Conservation (phyloP, 2,329 filamentous ascomycete species). For the Zymoseptoria brevis region DNA sequence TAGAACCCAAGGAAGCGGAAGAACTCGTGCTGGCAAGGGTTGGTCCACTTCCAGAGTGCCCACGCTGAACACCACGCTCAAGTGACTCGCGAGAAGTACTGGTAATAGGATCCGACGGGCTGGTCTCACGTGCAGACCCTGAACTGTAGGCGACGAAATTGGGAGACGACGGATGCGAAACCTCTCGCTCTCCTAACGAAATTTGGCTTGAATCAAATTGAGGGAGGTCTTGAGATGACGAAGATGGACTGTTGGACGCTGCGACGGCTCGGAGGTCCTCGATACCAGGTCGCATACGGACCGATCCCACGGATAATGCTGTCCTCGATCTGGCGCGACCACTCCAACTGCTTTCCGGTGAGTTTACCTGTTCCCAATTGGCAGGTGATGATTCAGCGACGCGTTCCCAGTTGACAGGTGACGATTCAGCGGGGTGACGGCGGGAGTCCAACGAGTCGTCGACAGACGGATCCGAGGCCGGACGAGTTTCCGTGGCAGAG, state of each 20-base stretch:
- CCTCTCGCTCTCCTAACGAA: slow-evolving; percentile 10
- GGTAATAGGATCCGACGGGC: neutral
- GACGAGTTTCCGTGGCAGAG: slow-evolving; percentile 8
- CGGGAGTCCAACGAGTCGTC: neutral
- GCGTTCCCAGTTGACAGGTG: neutral
- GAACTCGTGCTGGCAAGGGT: slow-evolving; percentile 19
- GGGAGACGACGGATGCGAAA: slow-evolving; percentile 22
- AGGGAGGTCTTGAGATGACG: slow-evolving; percentile 1
- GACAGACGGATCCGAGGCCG: neutral
- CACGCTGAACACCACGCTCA: slow-evolving; percentile 20
- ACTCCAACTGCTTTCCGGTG: neutral
- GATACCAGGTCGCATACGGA: neutral
- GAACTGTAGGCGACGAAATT: slow-evolving; percentile 25
- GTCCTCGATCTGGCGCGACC: neutral
- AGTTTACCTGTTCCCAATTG: neutral
- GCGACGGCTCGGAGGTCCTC: neutral
- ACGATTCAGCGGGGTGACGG: neutral
- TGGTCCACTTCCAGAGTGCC: slow-evolving; percentile 15
- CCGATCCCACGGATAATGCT: neutral
- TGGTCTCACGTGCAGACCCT: slow-evolving; percentile 1
- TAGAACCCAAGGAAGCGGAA: slow-evolving; percentile 17
- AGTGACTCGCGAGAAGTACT: slow-evolving; percentile 26
- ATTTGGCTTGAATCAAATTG: slow-evolving; percentile 12
- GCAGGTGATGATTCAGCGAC: neutral
- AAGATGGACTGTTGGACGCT: neutral